Conservation (phyloP, 345 rosid genomes). For the Euphorbia lathyris region DNA sequence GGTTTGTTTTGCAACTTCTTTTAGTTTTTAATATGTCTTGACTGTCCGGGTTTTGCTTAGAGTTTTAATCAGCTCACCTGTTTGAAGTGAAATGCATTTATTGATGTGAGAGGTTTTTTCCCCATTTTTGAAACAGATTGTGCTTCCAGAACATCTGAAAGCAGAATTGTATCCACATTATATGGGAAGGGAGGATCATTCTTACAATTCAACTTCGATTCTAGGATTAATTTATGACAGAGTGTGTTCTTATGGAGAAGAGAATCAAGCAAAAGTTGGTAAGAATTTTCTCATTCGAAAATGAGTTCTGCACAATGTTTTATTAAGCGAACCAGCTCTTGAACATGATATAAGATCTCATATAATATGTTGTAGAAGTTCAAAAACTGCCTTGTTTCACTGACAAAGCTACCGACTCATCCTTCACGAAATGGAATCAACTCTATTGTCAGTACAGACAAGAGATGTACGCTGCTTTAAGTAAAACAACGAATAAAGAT, state of each 20-base stretch:
- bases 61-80: not conserved
- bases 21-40: not conserved
- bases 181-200: conserved; percentile 38
- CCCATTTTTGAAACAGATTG: conserved; percentile 29
- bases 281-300: conserved; percentile 6
- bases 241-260: conserved; percentile 31
- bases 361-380: conserved; percentile 32
- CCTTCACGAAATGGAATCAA: conserved; percentile 30
- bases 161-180: conserved; percentile 51
- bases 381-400: conserved; percentile 49
- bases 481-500: not conserved
- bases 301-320: not conserved
- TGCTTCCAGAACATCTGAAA: conserved; percentile 44
- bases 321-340: not conserved
- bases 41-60: no score
- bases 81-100: not conserved
- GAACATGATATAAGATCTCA: not conserved
- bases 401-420: conserved; percentile 15
- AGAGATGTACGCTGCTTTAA: conserved; percentile 44
- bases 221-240: conserved; percentile 59
- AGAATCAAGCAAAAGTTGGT: conserved; percentile 35
- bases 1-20: conserved; percentile 29
- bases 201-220: conserved; percentile 53
- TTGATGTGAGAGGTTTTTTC: not conserved
- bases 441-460: conserved; percentile 39